A percentile compares a stretch with the other conserved stretches of the same genome.
Evolutionary conservation across 495 filamentous ascomycete genomes (phyloP).

Genomic region (Astrocystis sublimbata): DNA sequence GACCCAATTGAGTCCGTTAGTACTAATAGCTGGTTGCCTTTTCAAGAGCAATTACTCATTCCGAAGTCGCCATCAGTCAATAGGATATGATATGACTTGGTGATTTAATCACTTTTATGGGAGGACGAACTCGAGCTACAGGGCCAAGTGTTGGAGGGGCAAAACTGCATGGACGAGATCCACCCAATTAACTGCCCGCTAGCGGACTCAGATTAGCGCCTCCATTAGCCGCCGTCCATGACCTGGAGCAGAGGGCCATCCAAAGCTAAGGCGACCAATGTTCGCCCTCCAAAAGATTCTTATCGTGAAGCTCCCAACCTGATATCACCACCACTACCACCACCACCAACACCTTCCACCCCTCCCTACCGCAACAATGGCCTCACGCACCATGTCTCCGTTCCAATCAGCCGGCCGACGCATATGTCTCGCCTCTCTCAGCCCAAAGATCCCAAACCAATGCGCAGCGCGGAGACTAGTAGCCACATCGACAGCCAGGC

Average conservation of each 20-base stretch:
- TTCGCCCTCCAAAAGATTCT: not conserved
- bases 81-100: no score
- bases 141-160: no score
- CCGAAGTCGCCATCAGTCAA: no score
- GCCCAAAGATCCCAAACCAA: not conserved
- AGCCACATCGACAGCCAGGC: conserved; percentile 21
- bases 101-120: no score
- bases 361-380: not conserved
- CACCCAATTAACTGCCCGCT: not conserved
- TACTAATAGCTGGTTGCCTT: not conserved
- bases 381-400: conserved; percentile 11
- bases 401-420: conserved; percentile 8
- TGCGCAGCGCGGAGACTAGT: conserved; percentile 18
- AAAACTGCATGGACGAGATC: not conserved
- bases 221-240: not conserved
- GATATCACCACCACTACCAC: conserved; percentile 8
- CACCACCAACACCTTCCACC: no score
- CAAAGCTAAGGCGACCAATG: not conserved
- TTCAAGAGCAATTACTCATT: not conserved
- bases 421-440: not conserved
- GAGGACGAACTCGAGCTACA: no score
- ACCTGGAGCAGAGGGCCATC: no score
- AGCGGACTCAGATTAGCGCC: no score
- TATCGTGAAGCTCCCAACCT: not conserved
- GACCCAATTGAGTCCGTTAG: not conserved